Conservation (phyloP, 2,329 filamentous ascomycete genomes). For the Monascus ruber region DNA sequence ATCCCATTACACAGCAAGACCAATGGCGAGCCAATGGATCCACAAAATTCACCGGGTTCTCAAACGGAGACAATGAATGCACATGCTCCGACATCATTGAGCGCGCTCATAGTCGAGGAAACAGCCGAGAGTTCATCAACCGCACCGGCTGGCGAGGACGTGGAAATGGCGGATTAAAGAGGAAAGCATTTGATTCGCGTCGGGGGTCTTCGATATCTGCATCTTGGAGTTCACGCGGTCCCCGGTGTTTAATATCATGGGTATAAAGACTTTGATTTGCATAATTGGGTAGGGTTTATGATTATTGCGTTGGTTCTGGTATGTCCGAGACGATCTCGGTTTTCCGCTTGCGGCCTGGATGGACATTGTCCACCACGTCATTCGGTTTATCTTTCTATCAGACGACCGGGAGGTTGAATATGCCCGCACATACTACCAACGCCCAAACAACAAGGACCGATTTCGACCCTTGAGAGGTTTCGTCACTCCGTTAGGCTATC, state of each 20-base stretch:
- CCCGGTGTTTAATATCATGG: background rate
- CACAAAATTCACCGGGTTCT: slow-evolving; percentile 14
- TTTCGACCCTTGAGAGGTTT: too few relatives aligned
- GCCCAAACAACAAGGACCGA: too few relatives aligned
- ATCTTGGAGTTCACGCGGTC: background rate
- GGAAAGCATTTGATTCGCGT: too few relatives aligned
- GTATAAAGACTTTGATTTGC: background rate
- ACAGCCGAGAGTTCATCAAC: slow-evolving; percentile 36
- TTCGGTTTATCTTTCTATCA: too few relatives aligned
- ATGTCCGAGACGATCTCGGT: background rate
- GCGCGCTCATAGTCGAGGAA: slow-evolving; percentile 44
- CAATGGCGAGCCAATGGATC: slow-evolving; percentile 10
- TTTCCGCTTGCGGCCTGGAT: too few relatives aligned
- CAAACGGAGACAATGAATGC: slow-evolving; percentile 21
- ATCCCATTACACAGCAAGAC: slow-evolving; percentile 7
- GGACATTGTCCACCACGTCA: too few relatives aligned
- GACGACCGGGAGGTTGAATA: too few relatives aligned
- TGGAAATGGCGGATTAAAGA: slow-evolving; percentile 47
- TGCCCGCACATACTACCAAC: too few relatives aligned
- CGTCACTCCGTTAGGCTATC: too few relatives aligned
- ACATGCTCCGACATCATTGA: slow-evolving; percentile 29
- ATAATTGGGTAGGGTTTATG: background rate
- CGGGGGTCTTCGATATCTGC: background rate
- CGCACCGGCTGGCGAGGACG: slow-evolving; percentile 37
- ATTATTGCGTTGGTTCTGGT: background rate